A percentile compares a stretch with the other conserved stretches of the same genome.
Conservation (phyloP, 1,284 basidiomycete genomes). For the Cutaneotrichosporon spelunceum region DNA sequence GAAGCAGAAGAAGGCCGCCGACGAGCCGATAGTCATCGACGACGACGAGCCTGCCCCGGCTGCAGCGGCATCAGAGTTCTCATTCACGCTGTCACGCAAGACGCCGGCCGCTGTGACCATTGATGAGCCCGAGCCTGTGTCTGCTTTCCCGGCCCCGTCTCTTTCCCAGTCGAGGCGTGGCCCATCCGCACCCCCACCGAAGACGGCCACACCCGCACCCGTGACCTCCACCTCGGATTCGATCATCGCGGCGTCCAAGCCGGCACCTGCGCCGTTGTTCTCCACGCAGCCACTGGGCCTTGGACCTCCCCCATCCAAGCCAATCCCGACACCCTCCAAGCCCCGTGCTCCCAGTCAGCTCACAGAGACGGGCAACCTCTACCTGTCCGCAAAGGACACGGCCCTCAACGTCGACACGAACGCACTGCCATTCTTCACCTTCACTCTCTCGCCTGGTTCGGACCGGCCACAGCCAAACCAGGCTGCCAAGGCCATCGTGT, state of each 20-base stretch:
- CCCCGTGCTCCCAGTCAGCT: background rate
- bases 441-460: conserved; percentile 18
- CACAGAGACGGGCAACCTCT: conserved; percentile 24
- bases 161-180: conserved; percentile 17
- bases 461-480: conserved; percentile 17
- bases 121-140: conserved; percentile 26
- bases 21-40: conserved; percentile 6
- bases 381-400: conserved; percentile 40
- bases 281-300: conserved; percentile 17
- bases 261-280: conserved; percentile 18
- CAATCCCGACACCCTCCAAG: background rate
- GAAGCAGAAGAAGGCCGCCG: conserved; percentile 4
- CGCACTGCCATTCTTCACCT: conserved; percentile 39
- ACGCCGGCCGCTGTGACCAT: conserved; percentile 12
- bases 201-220: background rate
- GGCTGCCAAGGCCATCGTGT: conserved; percentile 19
- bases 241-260: conserved; percentile 17
- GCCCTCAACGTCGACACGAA: conserved; percentile 36
- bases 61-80: background rate
- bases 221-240: conserved; percentile 9
- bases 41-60: conserved; percentile 6
- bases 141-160: conserved; percentile 20
- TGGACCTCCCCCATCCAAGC: conserved; percentile 12
- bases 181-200: conserved; percentile 5
- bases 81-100: background rate